phyloP scores from a whole-genome alignment of 345 rosid genomes.

The Linum tenue region DNA sequence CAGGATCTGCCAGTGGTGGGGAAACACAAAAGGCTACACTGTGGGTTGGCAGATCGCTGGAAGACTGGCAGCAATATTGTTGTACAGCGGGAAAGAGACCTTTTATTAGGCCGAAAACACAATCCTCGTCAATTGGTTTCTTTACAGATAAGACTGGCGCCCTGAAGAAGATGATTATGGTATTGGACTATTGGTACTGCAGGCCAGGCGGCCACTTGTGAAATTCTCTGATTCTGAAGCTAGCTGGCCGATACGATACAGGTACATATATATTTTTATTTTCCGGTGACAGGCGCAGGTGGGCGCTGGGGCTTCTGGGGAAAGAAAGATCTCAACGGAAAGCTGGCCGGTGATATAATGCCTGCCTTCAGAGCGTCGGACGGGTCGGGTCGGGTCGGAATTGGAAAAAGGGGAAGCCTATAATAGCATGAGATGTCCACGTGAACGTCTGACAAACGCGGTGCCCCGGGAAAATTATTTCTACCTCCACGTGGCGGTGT shows the following conservation, averaged over 20 bases:
- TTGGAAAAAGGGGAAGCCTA: neutral
- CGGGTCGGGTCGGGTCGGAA: neutral
- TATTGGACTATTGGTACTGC: no score
- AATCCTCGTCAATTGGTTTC: conserved; percentile 10
- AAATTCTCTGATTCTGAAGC: conserved; percentile 1
- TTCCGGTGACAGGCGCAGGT: no score
- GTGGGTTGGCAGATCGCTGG: no score
- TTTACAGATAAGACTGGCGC: conserved; percentile 10
- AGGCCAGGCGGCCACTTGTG: neutral
- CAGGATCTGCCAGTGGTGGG: neutral
- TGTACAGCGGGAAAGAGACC: neutral
- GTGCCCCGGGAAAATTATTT: neutral
- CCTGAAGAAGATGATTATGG: neutral
- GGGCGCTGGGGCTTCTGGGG: neutral
- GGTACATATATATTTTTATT: no score
- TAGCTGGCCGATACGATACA: no score
- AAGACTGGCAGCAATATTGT: neutral
- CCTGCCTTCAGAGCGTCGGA: no score
- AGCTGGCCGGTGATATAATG: neutral
- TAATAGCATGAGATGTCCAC: conserved; percentile 24
- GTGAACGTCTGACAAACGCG: conserved; percentile 33
- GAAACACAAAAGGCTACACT: no score
- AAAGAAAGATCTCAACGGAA: neutral
- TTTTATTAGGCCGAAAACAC: neutral
- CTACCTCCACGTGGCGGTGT: neutral